phyloP scores from a whole-genome alignment of 2,329 filamentous ascomycete genomes.

The Cercospora nicotianae region DNA sequence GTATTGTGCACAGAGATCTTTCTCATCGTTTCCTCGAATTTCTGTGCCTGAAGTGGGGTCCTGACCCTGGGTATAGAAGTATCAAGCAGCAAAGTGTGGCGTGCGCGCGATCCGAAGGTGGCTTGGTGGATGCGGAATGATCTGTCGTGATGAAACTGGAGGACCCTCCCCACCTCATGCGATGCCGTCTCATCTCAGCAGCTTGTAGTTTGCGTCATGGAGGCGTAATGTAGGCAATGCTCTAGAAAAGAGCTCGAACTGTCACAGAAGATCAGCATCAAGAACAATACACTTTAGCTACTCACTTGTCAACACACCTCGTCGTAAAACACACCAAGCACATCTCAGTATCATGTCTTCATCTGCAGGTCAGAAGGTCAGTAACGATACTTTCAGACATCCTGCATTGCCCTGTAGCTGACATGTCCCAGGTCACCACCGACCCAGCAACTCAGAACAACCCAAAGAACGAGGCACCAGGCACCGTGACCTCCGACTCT shows the following conservation, averaged over 20 bases:
- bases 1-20: no score
- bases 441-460: slow-evolving; percentile 52
- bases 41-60: neutral
- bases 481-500: slow-evolving; percentile 65
- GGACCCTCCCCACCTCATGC: neutral
- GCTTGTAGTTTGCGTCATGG: neutral
- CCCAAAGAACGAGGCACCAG: slow-evolving; percentile 62
- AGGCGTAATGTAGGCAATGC: neutral
- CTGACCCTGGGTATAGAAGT: no score
- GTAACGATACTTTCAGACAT: neutral
- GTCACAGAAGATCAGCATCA: neutral
- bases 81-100: no score
- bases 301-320: neutral
- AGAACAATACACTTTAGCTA: neutral
- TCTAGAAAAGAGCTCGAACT: neutral
- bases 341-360: slow-evolving; percentile 11
- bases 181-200: neutral
- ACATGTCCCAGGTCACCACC: slow-evolving; percentile 28
- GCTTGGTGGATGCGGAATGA: neutral
- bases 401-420: neutral
- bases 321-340: neutral
- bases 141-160: neutral
- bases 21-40: no score
- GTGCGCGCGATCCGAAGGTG: neutral
- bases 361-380: slow-evolving; percentile 16